Base-by-base conservation (phyloP, 2,329 filamentous ascomycete species). In the Penicillium sclerotigenum region DNA sequence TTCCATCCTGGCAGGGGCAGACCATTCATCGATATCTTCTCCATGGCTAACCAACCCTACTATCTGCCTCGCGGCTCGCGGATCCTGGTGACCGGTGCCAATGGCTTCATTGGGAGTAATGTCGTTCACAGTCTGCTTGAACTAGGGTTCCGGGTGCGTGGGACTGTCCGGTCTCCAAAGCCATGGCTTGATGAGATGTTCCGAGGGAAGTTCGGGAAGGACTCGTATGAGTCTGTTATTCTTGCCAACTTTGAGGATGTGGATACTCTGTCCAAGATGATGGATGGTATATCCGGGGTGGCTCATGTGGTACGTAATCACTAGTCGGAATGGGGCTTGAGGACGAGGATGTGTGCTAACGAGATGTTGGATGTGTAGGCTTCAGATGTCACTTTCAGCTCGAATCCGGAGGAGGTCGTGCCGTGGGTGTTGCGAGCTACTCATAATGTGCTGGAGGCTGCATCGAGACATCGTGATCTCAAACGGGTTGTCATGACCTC, bases 71-170 rank as follows among this genome's bases (percentile, higher is more conserved):
- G 8, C 8, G 56, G 57, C 33, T 57, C 59, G 4, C 43, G 26
- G 41, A 65, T 80, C 26, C 72, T 80, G 4, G 72, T 81, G 11
- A 80, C 77, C 0, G 78, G 78, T 5, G 73, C 69, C 0, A 79
- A 73, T 18, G 77, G 79, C 37, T 78, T 73, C 59, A 65, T 81
- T 11, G 78, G 67, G 29, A 71, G 71, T 24, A 73, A 80, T 36
- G 64, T 77, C 9, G 63, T 68, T 22, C 60, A 76, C 20, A 63
- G 72, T 16, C 65, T 81, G 20, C 70, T 80, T 8, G 54, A 71
- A 4, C 62, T 65, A 4, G 76, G 77, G 14, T 79, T 71, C 60
- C 65, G 61, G 16, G 77, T 80, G 13, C 73, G 77, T 10, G 76
- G 77, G 18, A 79, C 76, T 7, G 71, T 75, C n/a, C 73, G 78